Base-by-base conservation (phyloP, 1,284 basidiomycete genomes). In the Inonotus obliquus region DNA sequence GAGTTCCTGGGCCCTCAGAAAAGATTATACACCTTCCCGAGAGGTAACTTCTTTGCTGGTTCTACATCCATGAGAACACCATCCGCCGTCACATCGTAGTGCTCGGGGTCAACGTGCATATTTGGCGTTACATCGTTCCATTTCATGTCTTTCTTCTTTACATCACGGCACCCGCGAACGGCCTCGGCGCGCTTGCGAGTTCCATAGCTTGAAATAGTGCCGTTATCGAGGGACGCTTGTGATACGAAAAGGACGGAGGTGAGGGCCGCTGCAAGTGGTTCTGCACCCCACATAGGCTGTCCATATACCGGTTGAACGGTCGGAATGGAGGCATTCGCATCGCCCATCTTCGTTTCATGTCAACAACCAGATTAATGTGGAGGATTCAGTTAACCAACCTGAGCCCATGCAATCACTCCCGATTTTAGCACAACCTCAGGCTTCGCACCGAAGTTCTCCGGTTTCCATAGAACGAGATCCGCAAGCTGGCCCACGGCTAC, bases 341-440 rank as follows among this genome's bases (percentile, higher is more conserved):
- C 94, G 27, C 95, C 95, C 86, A 96, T 89, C 85, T 95, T 71
- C 2, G n/a, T 52, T 21, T 17, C n/a, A 6, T 1, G n/a, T 44
- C 41, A 44, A 17, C 3, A 44, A 2, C 10, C 41, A 7, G n/a
- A 14, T 44, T 17, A 14, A 44, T n/a, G n/a, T n/a, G 57, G 19
- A n/a, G 41, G 41, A 29, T 52, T 21, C 9, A 27, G 14, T 45
- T 32, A 52, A 73, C 80, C 61, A 65, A 91, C 91, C 79, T 92
- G 87, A 1, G 92, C 87, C 86, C 90, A 95, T 3, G 83, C 92
- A 65, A 98, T 96, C 29, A 96, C 87, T 32, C 96, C 96, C 17
- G 93, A 94, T 74, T 99, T 98, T 68, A 98, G 79, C 13, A 98
- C 87, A 84, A 93, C 89, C 70, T 96, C 91, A 0, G 96, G 96